Conservation (phyloP, 2,329 filamentous ascomycete genomes). For the Dactylonectria macrodidyma region DNA sequence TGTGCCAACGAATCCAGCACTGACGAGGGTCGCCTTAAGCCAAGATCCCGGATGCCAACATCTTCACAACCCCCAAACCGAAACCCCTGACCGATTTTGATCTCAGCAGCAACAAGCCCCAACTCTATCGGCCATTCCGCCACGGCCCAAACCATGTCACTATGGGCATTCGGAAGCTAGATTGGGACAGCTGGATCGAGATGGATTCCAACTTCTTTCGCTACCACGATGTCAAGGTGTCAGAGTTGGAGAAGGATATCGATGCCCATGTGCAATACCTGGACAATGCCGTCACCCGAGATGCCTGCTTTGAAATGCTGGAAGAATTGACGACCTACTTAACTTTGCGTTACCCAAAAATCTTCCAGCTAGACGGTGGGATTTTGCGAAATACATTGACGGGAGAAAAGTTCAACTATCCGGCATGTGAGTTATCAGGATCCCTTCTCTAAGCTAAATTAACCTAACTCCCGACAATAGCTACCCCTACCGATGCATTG, state of each 20-base stretch:
- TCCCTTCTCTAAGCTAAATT: rapidly evolving
- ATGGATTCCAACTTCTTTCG: constrained; percentile 38
- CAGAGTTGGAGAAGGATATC: constrained; percentile 33
- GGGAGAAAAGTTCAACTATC: constrained; percentile 24
- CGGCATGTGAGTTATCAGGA: constrained; percentile 23
- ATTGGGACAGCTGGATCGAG: constrained; percentile 42
- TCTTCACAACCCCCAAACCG: constrained; percentile 14
- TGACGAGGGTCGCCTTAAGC: too few species aligned
- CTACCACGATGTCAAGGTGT: constrained; percentile 37
- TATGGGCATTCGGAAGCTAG: constrained; percentile 38
- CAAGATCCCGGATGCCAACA: too few species aligned
- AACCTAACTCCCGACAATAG: constrained; percentile 11
- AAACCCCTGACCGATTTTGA: constrained; percentile 24
- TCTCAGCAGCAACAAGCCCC: constrained; percentile 27
- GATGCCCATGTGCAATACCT: constrained; percentile 37
- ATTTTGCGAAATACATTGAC: constrained; percentile 30
- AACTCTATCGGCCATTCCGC: constrained; percentile 35
- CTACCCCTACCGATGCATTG: constrained; percentile 33
- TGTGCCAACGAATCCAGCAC: too few species aligned
- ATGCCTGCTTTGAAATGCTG: constrained; percentile 36
- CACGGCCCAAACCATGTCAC: constrained; percentile 37
- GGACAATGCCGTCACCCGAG: constrained; percentile 30
- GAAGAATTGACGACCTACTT: constrained; percentile 33
- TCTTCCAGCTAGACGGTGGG: constrained; percentile 12
- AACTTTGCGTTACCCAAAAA: constrained; percentile 34